Evolutionary conservation across 352 stramenopile species (phyloP).

Genomic region (Blastocystis sp.): DNA sequence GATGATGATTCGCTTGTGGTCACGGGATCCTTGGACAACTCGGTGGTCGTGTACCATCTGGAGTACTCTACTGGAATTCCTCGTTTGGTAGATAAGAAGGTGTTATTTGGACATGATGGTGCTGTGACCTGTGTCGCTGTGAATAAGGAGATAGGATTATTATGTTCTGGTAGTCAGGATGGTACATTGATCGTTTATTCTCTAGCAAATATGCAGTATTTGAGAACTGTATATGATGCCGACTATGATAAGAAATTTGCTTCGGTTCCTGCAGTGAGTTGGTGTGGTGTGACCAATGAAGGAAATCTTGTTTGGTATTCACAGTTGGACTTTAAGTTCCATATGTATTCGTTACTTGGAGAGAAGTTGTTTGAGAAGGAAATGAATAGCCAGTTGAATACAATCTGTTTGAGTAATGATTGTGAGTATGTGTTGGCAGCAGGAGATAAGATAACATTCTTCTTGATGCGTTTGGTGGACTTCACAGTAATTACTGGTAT

Average conservation of each 20-base stretch:
- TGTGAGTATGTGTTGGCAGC: slow-evolving; percentile 43
- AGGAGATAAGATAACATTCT: slow-evolving; percentile 62
- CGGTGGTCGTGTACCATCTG: not conserved
- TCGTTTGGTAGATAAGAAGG: not conserved
- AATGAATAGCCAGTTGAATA: slow-evolving; percentile 54
- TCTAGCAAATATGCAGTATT: slow-evolving; percentile 19
- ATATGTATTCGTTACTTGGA: slow-evolving; percentile 58
- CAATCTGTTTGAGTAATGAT: slow-evolving; percentile 52
- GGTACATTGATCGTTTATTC: slow-evolving; percentile 67
- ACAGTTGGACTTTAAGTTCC: slow-evolving; percentile 60
- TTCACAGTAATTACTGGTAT: slow-evolving; percentile 6
- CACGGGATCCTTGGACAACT: slow-evolving; percentile 31
- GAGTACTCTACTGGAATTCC: slow-evolving; percentile 1
- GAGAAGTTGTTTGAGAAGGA: slow-evolving; percentile 58
- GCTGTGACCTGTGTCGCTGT: slow-evolving; percentile 58
- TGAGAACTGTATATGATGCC: slow-evolving; percentile 35
- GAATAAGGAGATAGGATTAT: slow-evolving; percentile 62
- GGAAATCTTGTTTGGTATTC: slow-evolving; percentile 64
- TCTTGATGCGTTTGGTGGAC: slow-evolving; percentile 45
- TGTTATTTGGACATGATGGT: slow-evolving; percentile 59
- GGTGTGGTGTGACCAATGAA: slow-evolving; percentile 61
- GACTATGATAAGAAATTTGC: slow-evolving; percentile 49
- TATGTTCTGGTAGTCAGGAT: slow-evolving; percentile 47
- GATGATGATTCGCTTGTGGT: slow-evolving; percentile 25
- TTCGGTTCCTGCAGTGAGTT: slow-evolving; percentile 55